These are phyloP conservation scores for Barnettozyma botsteinii DNA, from an alignment of 805 yeast genomes.

Conservation along the genomic window DNA sequence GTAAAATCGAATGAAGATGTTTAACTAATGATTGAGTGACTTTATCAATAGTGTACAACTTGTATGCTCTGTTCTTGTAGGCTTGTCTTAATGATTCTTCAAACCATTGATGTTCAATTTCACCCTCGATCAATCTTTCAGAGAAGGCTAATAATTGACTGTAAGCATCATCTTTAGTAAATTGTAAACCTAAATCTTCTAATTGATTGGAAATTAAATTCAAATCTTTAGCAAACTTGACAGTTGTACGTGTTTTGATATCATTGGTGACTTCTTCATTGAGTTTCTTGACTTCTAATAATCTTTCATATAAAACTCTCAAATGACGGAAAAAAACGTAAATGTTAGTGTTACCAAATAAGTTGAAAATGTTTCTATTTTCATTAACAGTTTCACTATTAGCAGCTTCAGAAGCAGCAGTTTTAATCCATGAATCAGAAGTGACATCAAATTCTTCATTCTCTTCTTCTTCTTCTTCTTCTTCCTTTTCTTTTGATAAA, in stretches of 20 bases:
- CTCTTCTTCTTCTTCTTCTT: constrained; percentile 22
- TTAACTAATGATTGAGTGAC: constrained; percentile 79
- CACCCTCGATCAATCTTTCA: constrained; percentile 77
- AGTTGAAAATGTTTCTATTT: constrained; percentile 54
- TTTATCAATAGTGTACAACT: constrained; percentile 87
- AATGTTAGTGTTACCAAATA: constrained; percentile 83
- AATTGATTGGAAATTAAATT: constrained; percentile 76
- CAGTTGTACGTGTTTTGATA: constrained; percentile 53
- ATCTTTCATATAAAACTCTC: constrained; percentile 73
- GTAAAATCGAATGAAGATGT: constrained; percentile 78
- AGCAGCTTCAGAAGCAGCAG: constrained; percentile 19
- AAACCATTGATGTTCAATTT: constrained; percentile 87
- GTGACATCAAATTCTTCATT: constrained; percentile 16
- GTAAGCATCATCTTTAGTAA: constrained; percentile 65
- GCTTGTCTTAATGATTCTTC: constrained; percentile 96
- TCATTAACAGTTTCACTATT: constrained; percentile 26
- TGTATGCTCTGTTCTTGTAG: constrained; percentile 87
- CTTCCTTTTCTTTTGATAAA: background rate
- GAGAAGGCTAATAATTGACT: constrained; percentile 71
- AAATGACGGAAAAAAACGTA: constrained; percentile 87
- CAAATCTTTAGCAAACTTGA: constrained; percentile 81
- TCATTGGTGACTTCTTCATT: constrained; percentile 71
- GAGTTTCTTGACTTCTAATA: constrained; percentile 68
- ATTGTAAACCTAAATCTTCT: constrained; percentile 72
- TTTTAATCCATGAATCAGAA: constrained; percentile 27